Percentiles rank a stretch among this genome's conserved stretches.
These are phyloP conservation scores for Rhodotorula sp. DNA, from an alignment of 1,284 basidiomycete genomes.

Conservation along the genomic window DNA sequence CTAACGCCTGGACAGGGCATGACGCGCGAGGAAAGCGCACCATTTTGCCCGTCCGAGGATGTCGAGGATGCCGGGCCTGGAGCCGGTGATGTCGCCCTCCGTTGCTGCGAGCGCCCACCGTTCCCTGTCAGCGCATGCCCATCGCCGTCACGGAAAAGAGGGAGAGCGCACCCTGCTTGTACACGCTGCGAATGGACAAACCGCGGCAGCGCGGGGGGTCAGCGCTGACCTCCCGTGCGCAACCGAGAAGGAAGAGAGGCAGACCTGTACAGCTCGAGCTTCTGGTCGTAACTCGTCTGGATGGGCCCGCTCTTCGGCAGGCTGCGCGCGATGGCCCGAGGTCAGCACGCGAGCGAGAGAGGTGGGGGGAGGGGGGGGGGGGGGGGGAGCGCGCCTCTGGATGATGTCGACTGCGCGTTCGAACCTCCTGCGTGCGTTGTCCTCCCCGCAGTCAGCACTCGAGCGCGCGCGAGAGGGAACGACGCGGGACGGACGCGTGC, in stretches of 20 bases:
- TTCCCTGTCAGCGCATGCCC: not conserved
- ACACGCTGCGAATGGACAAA: slow-evolving; percentile 44
- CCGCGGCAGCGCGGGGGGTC: not conserved
- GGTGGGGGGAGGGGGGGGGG: not conserved
- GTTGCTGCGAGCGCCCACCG: slow-evolving; percentile 63
- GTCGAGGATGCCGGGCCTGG: slow-evolving; percentile 85
- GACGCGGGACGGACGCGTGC: slow-evolving; percentile 20
- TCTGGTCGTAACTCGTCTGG: slow-evolving; percentile 95
- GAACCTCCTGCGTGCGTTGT: slow-evolving; percentile 63
- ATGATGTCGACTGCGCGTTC: slow-evolving; percentile 93
- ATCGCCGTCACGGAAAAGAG: not conserved
- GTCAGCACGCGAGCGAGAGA: not conserved
- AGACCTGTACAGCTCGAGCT: slow-evolving; percentile 90
- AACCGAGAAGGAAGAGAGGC: not conserved
- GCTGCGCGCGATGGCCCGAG: slow-evolving; percentile 40
- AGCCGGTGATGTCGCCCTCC: slow-evolving; percentile 75
- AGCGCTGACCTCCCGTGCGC: not conserved
- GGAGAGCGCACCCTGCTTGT: slow-evolving; percentile 48
- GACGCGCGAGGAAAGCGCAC: slow-evolving; percentile 47
- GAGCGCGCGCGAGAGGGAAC: not conserved
- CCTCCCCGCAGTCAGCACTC: not conserved
- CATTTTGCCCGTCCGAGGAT: slow-evolving; percentile 94
- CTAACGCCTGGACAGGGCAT: no score
- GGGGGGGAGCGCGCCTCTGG: slow-evolving; percentile 58
- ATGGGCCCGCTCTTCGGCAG: slow-evolving; percentile 93